Conservation (phyloP, 331 rosid species). For the Pyracantha coccinea region DNA sequence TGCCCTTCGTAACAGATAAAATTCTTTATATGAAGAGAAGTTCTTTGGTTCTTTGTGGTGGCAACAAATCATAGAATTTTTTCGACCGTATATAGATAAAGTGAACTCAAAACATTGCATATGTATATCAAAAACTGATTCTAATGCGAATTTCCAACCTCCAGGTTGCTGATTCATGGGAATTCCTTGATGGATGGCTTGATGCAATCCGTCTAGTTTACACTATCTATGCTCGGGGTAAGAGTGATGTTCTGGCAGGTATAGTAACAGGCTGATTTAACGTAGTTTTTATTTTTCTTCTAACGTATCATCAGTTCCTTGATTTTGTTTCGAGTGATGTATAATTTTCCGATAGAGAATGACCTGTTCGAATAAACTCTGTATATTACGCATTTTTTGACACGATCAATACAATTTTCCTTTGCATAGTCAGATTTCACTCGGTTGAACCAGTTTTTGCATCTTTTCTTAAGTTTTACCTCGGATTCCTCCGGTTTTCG, state of each 20-base stretch:
- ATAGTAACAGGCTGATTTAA: constrained; percentile 60
- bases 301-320: constrained; percentile 6
- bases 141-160: constrained; percentile 9
- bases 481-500: not conserved
- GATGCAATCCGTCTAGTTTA: constrained; percentile 93
- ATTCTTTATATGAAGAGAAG: not conserved
- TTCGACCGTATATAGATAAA: not conserved
- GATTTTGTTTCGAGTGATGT: constrained; percentile 13
- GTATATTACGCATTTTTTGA: constrained; percentile 34
- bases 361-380: constrained; percentile 24
- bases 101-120: not conserved
- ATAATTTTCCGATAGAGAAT: not conserved
- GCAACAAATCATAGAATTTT: not conserved
- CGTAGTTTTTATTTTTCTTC: not conserved
- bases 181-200: constrained; percentile 92
- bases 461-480: not conserved
- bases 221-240: constrained; percentile 86
- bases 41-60: too few species aligned
- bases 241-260: constrained; percentile 88
- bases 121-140: not conserved
- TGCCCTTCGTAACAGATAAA: not conserved
- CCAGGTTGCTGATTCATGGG: constrained; percentile 97
- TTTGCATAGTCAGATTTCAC: not conserved
- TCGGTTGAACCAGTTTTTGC: not conserved
- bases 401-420: constrained; percentile 7